phyloP scores from a whole-genome alignment of 169 alveolate genomes.

The Plasmodium inui region DNA sequence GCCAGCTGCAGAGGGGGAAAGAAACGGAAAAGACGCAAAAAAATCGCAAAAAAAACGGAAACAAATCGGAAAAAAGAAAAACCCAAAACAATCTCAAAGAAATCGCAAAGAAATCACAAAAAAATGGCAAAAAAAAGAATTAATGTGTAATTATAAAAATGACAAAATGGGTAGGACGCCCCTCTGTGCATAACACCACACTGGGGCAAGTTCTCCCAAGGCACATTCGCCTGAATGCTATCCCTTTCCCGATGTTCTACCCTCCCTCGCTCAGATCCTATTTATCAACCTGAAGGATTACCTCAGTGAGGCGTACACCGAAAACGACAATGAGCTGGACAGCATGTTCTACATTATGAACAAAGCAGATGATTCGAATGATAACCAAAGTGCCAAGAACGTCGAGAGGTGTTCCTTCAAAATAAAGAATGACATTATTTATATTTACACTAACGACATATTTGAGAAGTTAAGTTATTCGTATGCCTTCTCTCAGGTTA shows the following conservation, averaged over 20 bases:
- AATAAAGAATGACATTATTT: constrained; percentile 85
- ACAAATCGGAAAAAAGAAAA: not conserved
- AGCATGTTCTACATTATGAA: constrained; percentile 69
- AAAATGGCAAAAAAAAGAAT: not conserved
- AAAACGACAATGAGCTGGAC: constrained; percentile 49
- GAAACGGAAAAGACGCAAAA: not conserved
- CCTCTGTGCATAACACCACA: not conserved
- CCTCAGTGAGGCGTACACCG: constrained; percentile 59
- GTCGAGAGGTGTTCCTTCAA: constrained; percentile 81
- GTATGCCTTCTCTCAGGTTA: constrained; percentile 88
- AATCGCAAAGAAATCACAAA: not conserved
- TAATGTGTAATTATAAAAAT: constrained; percentile 1
- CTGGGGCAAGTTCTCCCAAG: constrained; percentile 13
- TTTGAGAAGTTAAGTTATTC: constrained; percentile 86
- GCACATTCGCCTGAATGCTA: not conserved
- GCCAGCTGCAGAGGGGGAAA: not conserved
- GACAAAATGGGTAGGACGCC: not conserved
- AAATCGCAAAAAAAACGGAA: not conserved
- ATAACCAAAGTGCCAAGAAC: constrained; percentile 55
- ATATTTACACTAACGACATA: constrained; percentile 80
- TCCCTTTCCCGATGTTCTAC: not conserved
- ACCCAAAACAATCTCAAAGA: not conserved
- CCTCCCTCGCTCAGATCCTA: constrained; percentile 5
- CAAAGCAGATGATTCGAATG: constrained; percentile 20
- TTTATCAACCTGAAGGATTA: constrained; percentile 36